A percentile compares a stretch with the other conserved stretches of the same genome.
phyloP scores from a whole-genome alignment of 1,139 yeast genomes.

The Pneumocystis canis region DNA sequence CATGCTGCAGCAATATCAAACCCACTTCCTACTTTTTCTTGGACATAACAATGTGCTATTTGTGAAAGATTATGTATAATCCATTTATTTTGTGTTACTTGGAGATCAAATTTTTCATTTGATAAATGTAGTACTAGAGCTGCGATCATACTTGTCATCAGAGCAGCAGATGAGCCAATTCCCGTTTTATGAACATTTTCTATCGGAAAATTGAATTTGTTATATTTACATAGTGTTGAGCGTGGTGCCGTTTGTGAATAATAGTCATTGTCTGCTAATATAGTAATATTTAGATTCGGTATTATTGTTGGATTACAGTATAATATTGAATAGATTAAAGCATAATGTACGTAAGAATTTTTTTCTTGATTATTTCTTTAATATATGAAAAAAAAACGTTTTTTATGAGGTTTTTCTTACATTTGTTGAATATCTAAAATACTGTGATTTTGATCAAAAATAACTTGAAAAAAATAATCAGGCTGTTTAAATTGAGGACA shows the following conservation, averaged over 20 bases:
- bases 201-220: conserved; percentile 46
- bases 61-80: conserved; percentile 70
- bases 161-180: conserved; percentile 87
- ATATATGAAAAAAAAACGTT: conserved; percentile 6
- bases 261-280: conserved; percentile 78
- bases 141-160: conserved; percentile 67
- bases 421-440: conserved; percentile 4
- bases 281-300: conserved; percentile 36
- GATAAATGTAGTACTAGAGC: conserved; percentile 40
- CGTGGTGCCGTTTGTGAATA: conserved; percentile 56
- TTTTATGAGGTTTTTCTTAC: conserved; percentile 8
- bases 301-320: conserved; percentile 25
- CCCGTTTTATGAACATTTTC: conserved; percentile 82
- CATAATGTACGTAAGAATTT: conserved; percentile 69
- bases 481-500: background rate
- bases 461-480: background rate
- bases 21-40: conserved; percentile 89
- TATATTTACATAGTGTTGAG: conserved; percentile 32
- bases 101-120: conserved; percentile 23
- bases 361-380: conserved; percentile 7
- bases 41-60: conserved; percentile 83
- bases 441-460: background rate
- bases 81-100: conserved; percentile 13
- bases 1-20: conserved; percentile 94
- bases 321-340: conserved; percentile 40